Conservation (phyloP, 169 alveolate species). For the Nephromyces sp. region DNA sequence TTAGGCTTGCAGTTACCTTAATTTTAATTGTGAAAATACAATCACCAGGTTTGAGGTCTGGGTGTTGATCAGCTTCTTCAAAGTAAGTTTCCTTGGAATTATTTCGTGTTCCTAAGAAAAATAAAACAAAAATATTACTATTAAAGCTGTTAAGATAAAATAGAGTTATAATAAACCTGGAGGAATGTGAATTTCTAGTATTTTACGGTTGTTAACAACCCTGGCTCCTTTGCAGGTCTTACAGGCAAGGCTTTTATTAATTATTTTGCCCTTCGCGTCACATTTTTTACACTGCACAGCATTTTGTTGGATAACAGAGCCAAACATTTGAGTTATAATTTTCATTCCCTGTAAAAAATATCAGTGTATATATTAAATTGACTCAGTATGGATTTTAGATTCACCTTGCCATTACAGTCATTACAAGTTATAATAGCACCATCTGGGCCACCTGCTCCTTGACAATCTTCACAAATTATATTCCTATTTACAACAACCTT, state of each 20-base stretch:
- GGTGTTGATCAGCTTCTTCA: constrained; percentile 91
- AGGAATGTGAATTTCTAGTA: not conserved
- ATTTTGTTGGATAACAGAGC: constrained; percentile 70
- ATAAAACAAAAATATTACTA: not conserved
- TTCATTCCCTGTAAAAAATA: constrained; percentile 27
- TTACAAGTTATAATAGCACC: constrained; percentile 80
- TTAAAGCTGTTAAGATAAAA: not conserved
- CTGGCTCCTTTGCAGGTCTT: not conserved
- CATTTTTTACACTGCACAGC: constrained; percentile 81
- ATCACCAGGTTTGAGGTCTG: constrained; percentile 84
- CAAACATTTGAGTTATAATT: not conserved
- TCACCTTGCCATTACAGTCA: constrained; percentile 88
- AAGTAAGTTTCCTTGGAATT: not conserved
- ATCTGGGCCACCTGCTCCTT: constrained; percentile 92
- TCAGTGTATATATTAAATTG: constrained; percentile 8
- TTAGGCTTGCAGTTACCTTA: not conserved
- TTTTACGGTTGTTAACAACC: not conserved
- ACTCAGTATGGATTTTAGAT: not conserved
- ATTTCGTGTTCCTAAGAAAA: not conserved
- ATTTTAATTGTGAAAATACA: constrained; percentile 61
- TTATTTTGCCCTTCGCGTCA: constrained; percentile 73
- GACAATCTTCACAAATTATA: constrained; percentile 85
- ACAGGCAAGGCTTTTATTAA: not conserved
- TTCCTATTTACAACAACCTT: constrained; percentile 84
- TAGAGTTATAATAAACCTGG: not conserved